Evolutionary conservation across 2,329 filamentous ascomycete species (phyloP).

Genomic region (Gaeumannomyces tritici): DNA sequence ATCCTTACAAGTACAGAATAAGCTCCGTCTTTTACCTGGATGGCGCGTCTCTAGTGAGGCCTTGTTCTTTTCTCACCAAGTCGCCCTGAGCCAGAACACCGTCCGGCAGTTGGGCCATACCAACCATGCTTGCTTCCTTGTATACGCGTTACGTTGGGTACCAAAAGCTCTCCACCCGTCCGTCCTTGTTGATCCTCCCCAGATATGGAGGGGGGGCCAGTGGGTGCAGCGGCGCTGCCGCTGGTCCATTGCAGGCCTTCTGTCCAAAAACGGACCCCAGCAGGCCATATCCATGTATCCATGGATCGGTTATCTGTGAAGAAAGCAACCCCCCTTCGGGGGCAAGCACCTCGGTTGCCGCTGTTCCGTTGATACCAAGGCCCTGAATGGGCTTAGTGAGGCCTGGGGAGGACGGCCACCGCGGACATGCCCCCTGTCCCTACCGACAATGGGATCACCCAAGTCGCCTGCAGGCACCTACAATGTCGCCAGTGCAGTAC

Average conservation of each 20-base stretch:
- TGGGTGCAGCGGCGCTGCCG: background rate
- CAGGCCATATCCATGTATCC: background rate
- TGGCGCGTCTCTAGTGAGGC: too few species aligned
- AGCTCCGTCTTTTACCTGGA: too few species aligned
- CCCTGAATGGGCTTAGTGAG: background rate
- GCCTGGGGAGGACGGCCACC: too few species aligned
- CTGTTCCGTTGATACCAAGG: background rate
- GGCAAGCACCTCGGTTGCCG: background rate
- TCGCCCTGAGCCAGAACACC: too few species aligned
- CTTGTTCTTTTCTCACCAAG: too few species aligned
- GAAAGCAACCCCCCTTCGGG: background rate
- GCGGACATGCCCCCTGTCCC: background rate
- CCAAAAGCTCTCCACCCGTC: background rate
- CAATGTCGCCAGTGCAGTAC: background rate
- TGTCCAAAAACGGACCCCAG: background rate
- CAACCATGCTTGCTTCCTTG: background rate
- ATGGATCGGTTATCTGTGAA: background rate
- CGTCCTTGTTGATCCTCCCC: background rate
- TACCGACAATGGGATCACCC: background rate
- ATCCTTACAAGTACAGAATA: background rate
- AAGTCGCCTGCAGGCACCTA: background rate
- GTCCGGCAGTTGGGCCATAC: background rate
- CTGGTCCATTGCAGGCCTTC: background rate
- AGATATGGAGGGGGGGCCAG: too few species aligned
- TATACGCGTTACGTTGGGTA: background rate